Evolutionary conservation across 169 alveolate species (phyloP), one percentile per base, ranked within the genome.

Genomic region (Plasmodium vivax): DNA sequence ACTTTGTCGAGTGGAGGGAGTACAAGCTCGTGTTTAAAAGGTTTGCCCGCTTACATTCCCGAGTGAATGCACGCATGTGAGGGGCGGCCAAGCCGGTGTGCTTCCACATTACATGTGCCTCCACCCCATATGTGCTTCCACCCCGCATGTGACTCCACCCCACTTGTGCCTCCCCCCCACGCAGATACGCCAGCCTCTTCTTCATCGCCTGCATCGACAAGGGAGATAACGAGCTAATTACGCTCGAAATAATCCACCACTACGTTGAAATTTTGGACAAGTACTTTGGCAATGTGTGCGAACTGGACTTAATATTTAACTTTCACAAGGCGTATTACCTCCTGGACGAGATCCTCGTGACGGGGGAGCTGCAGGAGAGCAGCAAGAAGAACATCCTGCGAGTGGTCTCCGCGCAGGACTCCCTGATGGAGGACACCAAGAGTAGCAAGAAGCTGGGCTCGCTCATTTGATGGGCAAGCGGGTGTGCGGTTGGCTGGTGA

Each of bases 211-310:
- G 99, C 92, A 98, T 98, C 58, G 99, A 99, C 91, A 98, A 98
- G 77, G 98, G 98, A 19, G 99, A 99, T 93, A 99, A 99, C 92
- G 99, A 99, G 91, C 98, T 99, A 74, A 94, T 97, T 43, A 97
- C 99, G 30, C 97, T 99, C 58, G 99, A 99, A 95, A 94, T 99
- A 51, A 98, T 99, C 84, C 99, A 99, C 85, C 99, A 98, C 88
- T 99, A 97, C 92, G 99, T 99, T 32, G 99, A 99, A 97, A 96
- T 98, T 41, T 96, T 99, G 71, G 99, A 99, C 96, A 97, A 99
- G 77, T 99, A 99, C 95, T 99, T 99, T 95, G 99, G 99, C 23
- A 99, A 99, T 93, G 99, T 99, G 27, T 99, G 99, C 95, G 99
- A 99, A 96, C 96, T 99, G 92, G 99, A 99, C 94, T 95, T 99